phyloP scores from a whole-genome alignment of 1,139 yeast genomes.

The Magnusiomyces sp. region DNA sequence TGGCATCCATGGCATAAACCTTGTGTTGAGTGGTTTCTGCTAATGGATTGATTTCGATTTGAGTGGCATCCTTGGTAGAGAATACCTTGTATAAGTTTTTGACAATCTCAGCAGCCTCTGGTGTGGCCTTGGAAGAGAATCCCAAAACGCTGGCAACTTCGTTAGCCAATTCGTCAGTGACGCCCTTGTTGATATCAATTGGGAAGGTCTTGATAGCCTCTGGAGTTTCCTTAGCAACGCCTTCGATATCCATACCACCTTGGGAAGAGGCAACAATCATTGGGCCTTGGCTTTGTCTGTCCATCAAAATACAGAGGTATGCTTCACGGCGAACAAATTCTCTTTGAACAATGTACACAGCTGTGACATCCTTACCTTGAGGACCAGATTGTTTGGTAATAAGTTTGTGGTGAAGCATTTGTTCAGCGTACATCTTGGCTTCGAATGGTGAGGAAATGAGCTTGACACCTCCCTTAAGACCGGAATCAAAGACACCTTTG shows the following conservation, averaged over 20 bases:
- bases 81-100: conserved; percentile 84
- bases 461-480: conserved; percentile 95
- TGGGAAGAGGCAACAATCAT: conserved; percentile 92
- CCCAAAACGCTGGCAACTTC: conserved; percentile 76
- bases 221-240: conserved; percentile 90
- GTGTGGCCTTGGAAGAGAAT: conserved; percentile 66
- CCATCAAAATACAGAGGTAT: conserved; percentile 89
- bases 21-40: conserved; percentile 86
- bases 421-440: conserved; percentile 76
- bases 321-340: conserved; percentile 92
- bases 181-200: conserved; percentile 69
- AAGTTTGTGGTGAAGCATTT: conserved; percentile 87
- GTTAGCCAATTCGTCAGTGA: conserved; percentile 67
- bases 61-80: conserved; percentile 89
- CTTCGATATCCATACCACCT: conserved; percentile 99
- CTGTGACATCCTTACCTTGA: conserved; percentile 94
- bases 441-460: conserved; percentile 79
- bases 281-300: conserved; percentile 84
- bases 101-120: conserved; percentile 82
- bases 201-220: conserved; percentile 86
- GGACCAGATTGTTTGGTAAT: conserved; percentile 98
- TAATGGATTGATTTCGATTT: conserved; percentile 96
- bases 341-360: conserved; percentile 93
- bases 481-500: conserved; percentile 94
- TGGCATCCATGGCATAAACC: conserved; percentile 98